Percentiles rank a stretch among this genome's conserved stretches.
Conservation (phyloP, 495 filamentous ascomycete species). For the Lindgomyces ingoldianus region DNA sequence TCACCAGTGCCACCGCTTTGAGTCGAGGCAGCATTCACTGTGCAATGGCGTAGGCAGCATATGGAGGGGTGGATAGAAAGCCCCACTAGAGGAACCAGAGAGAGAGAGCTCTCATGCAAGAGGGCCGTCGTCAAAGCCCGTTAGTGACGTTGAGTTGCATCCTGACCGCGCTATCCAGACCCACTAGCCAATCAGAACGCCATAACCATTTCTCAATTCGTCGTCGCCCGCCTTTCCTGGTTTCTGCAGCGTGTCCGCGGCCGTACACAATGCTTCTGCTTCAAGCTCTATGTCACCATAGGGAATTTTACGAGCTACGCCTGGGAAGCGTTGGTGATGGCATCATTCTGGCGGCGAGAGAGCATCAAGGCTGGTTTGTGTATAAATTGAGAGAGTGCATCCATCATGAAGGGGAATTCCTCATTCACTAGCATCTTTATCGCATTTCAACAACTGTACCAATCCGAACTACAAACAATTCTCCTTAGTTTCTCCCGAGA, state of each 20-base stretch:
- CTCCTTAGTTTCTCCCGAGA: background rate
- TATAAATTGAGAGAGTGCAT: constrained; percentile 5
- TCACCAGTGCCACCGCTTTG: background rate
- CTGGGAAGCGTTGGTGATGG: constrained; percentile 8
- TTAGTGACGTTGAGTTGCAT: constrained; percentile 19
- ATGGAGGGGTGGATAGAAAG: constrained; percentile 3
- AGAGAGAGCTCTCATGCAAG: background rate
- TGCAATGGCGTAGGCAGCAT: constrained; percentile 22
- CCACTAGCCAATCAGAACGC: constrained; percentile 8
- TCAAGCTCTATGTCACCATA: constrained; percentile 18
- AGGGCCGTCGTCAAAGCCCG: background rate
- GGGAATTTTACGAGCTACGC: constrained; percentile 10
- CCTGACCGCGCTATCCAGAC: background rate
- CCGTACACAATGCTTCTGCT: background rate
- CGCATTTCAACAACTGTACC: background rate
- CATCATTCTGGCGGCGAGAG: constrained; percentile 25
- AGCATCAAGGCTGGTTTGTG: background rate
- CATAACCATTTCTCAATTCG: constrained; percentile 4
- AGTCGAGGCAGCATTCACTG: background rate
- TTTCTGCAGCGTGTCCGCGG: constrained; percentile 4
- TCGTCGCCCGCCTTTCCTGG: background rate
- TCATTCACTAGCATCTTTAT: background rate
- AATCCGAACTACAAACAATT: background rate
- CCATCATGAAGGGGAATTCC: background rate
- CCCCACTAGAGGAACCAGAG: constrained; percentile 6